Conservation (phyloP, 345 rosid genomes). For the Lenwebbia sp. region DNA sequence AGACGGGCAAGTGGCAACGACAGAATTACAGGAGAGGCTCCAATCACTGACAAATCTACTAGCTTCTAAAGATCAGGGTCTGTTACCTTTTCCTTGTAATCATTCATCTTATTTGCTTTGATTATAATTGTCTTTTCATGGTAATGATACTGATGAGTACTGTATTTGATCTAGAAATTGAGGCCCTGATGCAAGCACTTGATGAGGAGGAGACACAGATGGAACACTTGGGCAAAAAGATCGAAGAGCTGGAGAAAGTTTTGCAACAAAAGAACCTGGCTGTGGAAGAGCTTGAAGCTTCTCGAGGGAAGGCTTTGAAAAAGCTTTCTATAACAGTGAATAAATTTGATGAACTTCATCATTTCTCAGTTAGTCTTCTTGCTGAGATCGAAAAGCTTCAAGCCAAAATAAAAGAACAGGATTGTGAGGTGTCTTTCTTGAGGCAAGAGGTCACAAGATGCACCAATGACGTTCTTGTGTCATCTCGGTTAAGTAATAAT, state of each 20-base stretch:
- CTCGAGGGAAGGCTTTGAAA: slow-evolving; percentile 71
- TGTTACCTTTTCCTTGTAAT: slow-evolving; percentile 4
- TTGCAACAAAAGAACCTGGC: slow-evolving; percentile 53
- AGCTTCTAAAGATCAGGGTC: slow-evolving; percentile 84
- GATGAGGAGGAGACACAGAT: slow-evolving; percentile 93
- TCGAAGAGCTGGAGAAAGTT: slow-evolving; percentile 43
- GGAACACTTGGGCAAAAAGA: slow-evolving; percentile 61
- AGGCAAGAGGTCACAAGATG: slow-evolving; percentile 97
- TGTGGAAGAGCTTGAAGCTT: slow-evolving; percentile 66
- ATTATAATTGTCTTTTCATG: neutral
- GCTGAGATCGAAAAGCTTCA: slow-evolving; percentile 87
- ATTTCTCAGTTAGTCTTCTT: slow-evolving; percentile 70
- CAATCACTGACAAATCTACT: slow-evolving; percentile 35
- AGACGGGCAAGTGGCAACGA: slow-evolving; percentile 35
- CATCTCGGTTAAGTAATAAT: slow-evolving; percentile 54
- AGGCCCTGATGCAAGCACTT: slow-evolving; percentile 91
- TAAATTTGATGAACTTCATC: slow-evolving; percentile 95
- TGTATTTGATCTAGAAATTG: slow-evolving; percentile 52
- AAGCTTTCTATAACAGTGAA: slow-evolving; percentile 72
- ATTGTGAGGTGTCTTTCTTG: slow-evolving; percentile 84
- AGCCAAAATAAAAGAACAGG: slow-evolving; percentile 73
- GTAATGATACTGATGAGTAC: neutral
- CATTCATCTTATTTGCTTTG: slow-evolving; percentile 1
- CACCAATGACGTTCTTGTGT: slow-evolving; percentile 71
- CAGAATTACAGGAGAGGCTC: slow-evolving; percentile 47